phyloP scores from a whole-genome alignment of 73 alveolate genomes.

The Paramecium sonneborni region DNA sequence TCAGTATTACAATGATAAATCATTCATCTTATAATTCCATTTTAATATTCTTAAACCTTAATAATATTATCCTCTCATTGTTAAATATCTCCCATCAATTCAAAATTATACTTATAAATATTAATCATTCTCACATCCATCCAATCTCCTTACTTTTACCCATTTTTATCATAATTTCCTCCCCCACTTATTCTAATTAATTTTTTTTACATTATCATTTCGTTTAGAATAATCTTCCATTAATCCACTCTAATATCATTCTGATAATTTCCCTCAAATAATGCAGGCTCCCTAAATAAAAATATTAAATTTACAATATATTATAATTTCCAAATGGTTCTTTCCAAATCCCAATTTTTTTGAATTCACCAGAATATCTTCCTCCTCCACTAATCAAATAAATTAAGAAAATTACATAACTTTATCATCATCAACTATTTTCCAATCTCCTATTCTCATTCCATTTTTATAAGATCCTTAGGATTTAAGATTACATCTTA shows the following conservation, averaged over 20 bases:
- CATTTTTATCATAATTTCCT: not conserved
- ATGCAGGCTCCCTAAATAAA: not conserved
- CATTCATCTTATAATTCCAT: not conserved
- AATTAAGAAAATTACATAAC: not conserved
- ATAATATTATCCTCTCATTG: not conserved
- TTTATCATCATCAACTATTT: too few species aligned
- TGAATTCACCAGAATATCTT: not conserved
- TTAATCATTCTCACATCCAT: not conserved
- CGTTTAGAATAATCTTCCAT: not conserved
- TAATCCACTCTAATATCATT: not conserved
- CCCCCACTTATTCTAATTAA: not conserved
- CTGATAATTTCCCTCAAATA: not conserved
- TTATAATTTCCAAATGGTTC: not conserved
- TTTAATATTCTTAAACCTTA: not conserved
- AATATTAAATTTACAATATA: too few species aligned
- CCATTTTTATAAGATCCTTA: not conserved
- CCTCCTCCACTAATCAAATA: not conserved
- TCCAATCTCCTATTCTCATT: not conserved
- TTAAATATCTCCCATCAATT: not conserved
- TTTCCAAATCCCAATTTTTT: not conserved
- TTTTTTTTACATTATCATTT: not conserved
- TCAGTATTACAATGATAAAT: not conserved
- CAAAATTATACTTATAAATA: not conserved
- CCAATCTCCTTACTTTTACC: not conserved
- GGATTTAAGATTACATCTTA: not conserved